Conservation (phyloP, 352 stramenopile genomes). For the Aphanomyces invadans region DNA sequence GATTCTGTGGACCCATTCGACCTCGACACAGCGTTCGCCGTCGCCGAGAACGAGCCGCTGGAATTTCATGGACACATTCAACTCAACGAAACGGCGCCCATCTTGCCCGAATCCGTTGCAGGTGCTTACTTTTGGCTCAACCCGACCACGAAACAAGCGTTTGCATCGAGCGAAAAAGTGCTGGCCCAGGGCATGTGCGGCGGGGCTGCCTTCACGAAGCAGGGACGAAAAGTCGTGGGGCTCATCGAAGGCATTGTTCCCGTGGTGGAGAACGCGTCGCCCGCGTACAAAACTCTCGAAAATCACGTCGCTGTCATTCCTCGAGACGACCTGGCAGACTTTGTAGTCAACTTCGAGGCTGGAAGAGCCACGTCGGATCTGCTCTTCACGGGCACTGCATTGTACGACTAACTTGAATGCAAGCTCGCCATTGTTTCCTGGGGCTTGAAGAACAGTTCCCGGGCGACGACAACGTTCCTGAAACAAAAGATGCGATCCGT, state of each 20-base stretch:
- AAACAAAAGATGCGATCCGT: no score
- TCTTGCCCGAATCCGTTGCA: constrained; percentile 26
- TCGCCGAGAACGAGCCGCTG: background rate
- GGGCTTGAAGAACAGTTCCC: no score
- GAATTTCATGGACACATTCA: constrained; percentile 15
- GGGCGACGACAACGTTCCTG: no score
- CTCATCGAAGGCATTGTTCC: constrained; percentile 76
- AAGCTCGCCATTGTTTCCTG: no score
- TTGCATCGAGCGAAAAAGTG: constrained; percentile 62
- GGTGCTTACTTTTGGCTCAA: constrained; percentile 51
- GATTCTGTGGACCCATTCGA: background rate
- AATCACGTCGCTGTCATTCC: constrained; percentile 68
- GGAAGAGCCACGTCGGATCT: background rate
- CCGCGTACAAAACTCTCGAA: constrained; percentile 46
- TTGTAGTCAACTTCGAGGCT: constrained; percentile 34
- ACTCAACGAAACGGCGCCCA: background rate
- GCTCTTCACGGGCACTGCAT: constrained; percentile 35
- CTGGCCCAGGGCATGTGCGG: constrained; percentile 79
- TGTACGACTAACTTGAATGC: background rate
- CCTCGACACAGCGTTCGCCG: background rate
- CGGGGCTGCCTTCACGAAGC: constrained; percentile 44
- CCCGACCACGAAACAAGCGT: constrained; percentile 51
- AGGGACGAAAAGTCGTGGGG: constrained; percentile 41
- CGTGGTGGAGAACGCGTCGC: constrained; percentile 26
- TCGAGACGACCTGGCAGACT: constrained; percentile 37